phyloP scores from a whole-genome alignment of 164 flowering plant species.

The Stephania yunnanensis region DNA sequence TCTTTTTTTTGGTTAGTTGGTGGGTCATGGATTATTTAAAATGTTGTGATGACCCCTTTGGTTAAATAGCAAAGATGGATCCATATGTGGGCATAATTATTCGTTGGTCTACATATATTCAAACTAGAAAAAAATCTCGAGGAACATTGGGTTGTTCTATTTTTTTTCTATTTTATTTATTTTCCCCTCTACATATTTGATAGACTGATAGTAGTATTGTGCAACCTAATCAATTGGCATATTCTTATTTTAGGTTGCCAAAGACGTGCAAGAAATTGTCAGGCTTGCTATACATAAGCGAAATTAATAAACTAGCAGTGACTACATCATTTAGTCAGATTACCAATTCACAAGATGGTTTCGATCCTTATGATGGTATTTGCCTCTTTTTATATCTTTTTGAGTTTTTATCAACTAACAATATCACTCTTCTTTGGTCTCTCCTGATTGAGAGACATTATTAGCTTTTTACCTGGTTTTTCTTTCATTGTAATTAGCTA shows the following conservation, averaged over 20 bases:
- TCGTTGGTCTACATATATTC: neutral
- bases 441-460: slow-evolving; percentile 2
- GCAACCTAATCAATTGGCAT: slow-evolving; percentile 6
- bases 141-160: too few species aligned
- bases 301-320: slow-evolving; percentile 39
- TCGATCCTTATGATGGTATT: slow-evolving; percentile 88
- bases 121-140: too few species aligned
- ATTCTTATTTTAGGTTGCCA: slow-evolving; percentile 45
- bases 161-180: neutral
- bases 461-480: too few species aligned
- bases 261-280: slow-evolving; percentile 74
- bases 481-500: too few species aligned
- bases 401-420: neutral
- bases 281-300: slow-evolving; percentile 73
- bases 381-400: slow-evolving; percentile 2
- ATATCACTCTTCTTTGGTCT: neutral
- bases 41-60: slow-evolving; percentile 81
- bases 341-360: slow-evolving; percentile 39
- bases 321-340: slow-evolving; percentile 68
- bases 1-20: slow-evolving; percentile 74
- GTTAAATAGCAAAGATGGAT: slow-evolving; percentile 64
- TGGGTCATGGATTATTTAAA: slow-evolving; percentile 70
- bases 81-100: slow-evolving; percentile 56
- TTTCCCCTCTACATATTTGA: neutral
- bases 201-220: neutral